Evolutionary conservation across 169 alveolate genomes (phyloP), one percentile per base, ranked within the genome.

Genomic region (Besnoitia besnoiti): DNA sequence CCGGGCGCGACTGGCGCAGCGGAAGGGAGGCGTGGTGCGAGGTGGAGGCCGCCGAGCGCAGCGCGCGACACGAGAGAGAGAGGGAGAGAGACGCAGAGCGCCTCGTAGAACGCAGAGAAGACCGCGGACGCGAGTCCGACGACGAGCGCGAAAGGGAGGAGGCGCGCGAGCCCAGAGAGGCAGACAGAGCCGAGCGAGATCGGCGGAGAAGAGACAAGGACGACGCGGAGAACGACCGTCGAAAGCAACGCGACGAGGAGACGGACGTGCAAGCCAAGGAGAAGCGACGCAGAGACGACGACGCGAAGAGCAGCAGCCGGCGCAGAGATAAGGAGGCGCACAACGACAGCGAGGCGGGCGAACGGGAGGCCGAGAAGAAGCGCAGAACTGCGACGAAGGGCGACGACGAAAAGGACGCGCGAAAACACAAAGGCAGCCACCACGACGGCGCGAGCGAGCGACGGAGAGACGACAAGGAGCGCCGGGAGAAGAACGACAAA

Each of bases 1-100:
- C 37, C 24, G 67, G 92, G 88, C 37, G 73, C 87, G 67, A 87
- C 85, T 47, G 59, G 82, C 33, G 85, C 67, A 55, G 67, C 30
- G 67, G 24, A 16, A 55, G 24, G 67, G 67, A 35, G 80, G 80
- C 80, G 2, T n/a, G n/a, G 44, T 1, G 80, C 19, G 80, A 67
- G 27, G 67, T 16, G 67, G 67, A 55, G 67, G 67, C 7, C 12
- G 30, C n/a, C 30, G 67, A 16, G 24, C 59, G 24, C 7, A 49
- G 30, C 14, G 33, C 40, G 37, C n/a, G n/a, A n/a, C n/a, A n/a
- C 37, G 77, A 61, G 77, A n/a, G 77, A 12, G 85, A 40, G 85
- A 76, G 30, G 50, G 50, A 35, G 85, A 10, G 39, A 12, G 37
- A 67, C 42, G 80, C 8, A 67, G 80, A 67, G 37, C 19, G 39